Conservation (phyloP, 331 rosid species). For the Phaseolus coccineus region DNA sequence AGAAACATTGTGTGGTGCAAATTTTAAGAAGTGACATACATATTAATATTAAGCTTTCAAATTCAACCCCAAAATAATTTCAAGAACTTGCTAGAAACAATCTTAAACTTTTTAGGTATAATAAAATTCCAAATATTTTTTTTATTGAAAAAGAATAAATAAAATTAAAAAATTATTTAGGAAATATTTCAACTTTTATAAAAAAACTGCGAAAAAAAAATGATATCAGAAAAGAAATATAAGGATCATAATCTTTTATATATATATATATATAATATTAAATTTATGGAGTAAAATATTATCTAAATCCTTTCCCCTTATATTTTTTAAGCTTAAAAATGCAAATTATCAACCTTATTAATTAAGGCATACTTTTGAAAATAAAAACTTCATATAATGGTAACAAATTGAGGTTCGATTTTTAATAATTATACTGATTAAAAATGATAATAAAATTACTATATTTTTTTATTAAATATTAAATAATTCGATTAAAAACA, state of each 20-base stretch:
- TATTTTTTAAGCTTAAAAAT: neutral
- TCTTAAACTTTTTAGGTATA: neutral
- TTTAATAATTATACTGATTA: neutral
- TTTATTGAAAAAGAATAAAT: too few relatives aligned
- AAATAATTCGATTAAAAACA: neutral
- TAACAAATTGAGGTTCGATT: too few relatives aligned
- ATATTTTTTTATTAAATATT: neutral
- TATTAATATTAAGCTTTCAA: too few relatives aligned
- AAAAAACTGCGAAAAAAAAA: too few relatives aligned
- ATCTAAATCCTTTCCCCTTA: neutral
- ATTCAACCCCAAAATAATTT: too few relatives aligned
- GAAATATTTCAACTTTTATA: too few relatives aligned
- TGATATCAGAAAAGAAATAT: neutral
- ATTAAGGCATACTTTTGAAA: neutral
- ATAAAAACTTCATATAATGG: neutral
- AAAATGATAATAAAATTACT: neutral
- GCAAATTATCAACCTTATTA: neutral
- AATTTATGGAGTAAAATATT: neutral
- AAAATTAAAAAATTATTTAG: too few relatives aligned
- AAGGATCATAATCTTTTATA: neutral
- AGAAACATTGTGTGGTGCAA: neutral
- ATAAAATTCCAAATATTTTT: too few relatives aligned
- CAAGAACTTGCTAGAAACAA: neutral
- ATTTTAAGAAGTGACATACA: too few relatives aligned
- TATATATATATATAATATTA: too few relatives aligned